Evolutionary conservation across 2,329 filamentous ascomycete genomes (phyloP).

Genomic region (Exophiala aquamarina): DNA sequence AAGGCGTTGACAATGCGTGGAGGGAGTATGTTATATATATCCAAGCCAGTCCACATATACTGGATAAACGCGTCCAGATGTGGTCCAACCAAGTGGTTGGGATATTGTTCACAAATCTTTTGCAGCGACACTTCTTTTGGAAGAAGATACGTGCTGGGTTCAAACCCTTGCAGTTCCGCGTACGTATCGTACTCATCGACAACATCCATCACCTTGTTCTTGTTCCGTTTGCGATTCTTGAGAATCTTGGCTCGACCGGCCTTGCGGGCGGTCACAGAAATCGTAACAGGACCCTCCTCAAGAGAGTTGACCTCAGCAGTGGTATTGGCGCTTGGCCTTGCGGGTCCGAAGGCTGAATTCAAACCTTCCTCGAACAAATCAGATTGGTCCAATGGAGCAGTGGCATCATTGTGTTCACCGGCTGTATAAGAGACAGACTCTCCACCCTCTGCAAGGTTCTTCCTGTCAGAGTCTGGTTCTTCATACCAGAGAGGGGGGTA

Average conservation of each 20-base stretch:
- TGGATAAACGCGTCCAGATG: constrained; percentile 21
- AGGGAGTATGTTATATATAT: constrained; percentile 15
- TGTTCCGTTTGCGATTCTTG: neutral
- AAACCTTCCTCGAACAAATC: no score
- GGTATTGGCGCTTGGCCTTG: no score
- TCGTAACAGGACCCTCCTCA: no score
- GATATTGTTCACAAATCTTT: constrained; percentile 19
- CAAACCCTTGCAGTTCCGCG: neutral
- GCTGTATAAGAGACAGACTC: no score
- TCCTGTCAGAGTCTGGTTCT: no score
- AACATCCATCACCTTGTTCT: neutral
- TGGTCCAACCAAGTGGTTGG: constrained; percentile 17
- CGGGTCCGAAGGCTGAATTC: no score
- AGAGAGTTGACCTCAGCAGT: no score
- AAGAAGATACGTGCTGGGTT: neutral
- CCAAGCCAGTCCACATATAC: constrained; percentile 12
- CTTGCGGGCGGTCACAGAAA: no score
- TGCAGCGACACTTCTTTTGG: constrained; percentile 13
- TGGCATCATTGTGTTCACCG: no score
- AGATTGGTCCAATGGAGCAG: no score
- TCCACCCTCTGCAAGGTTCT: no score
- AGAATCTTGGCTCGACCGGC: neutral
- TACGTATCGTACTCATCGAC: neutral
- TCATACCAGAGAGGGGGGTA: no score
- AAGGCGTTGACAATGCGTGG: constrained; percentile 8